A percentile compares a stretch with the other conserved stretches of the same genome.
Evolutionary conservation across 1,284 basidiomycete species (phyloP).

Genomic region (Thelephora terrestris): DNA sequence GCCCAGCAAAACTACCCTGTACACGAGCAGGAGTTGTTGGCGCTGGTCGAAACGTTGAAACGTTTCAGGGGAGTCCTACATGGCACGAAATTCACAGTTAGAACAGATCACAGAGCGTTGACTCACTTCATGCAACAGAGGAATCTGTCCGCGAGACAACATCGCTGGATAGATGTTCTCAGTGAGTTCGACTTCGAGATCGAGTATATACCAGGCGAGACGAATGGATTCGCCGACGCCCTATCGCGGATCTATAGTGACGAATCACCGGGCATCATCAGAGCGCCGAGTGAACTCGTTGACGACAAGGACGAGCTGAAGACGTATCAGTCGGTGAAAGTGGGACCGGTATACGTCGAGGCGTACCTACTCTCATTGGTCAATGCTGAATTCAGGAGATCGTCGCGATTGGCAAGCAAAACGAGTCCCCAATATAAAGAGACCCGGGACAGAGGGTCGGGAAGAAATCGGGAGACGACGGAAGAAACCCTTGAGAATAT

Average conservation of each 20-base stretch:
- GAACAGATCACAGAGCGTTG: constrained; percentile 26
- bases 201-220: constrained; percentile 22
- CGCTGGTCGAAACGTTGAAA: constrained; percentile 14
- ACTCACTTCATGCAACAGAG: constrained; percentile 22
- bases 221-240: constrained; percentile 24
- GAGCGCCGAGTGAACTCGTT: not conserved
- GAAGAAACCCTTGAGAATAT: too few species aligned
- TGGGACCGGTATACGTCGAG: constrained; percentile 1
- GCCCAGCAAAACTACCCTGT: constrained; percentile 19
- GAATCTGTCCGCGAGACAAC: constrained; percentile 21
- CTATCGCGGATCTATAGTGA: constrained; percentile 26
- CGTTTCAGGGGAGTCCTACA: constrained; percentile 15
- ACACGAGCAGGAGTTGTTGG: constrained; percentile 19
- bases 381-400: not conserved
- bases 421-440: too few species aligned
- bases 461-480: constrained; percentile 13
- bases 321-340: constrained; percentile 4
- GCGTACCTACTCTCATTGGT: constrained; percentile 10
- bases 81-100: constrained; percentile 21
- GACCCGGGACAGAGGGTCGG: too few species aligned
- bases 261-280: constrained; percentile 15
- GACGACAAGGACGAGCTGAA: constrained; percentile 7
- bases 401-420: too few species aligned
- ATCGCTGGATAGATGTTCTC: constrained; percentile 22
- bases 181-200: constrained; percentile 25